phyloP scores from a whole-genome alignment of 2,329 filamentous ascomycete species.

The Nigrograna mackinnonii region DNA sequence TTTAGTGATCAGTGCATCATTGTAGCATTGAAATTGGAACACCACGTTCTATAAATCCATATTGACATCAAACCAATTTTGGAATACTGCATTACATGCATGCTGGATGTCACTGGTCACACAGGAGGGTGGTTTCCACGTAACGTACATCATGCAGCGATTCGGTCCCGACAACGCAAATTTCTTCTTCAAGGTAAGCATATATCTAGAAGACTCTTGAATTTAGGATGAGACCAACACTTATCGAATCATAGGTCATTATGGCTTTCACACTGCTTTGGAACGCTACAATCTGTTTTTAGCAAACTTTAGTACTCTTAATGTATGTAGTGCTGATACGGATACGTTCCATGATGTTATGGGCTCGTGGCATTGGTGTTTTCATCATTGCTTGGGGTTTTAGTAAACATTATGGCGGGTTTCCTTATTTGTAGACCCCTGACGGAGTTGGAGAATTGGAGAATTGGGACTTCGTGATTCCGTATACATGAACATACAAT shows the following conservation, averaged over 20 bases:
- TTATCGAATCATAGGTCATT: conserved; percentile 6
- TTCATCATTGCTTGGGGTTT: conserved; percentile 17
- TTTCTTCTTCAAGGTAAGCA: conserved; percentile 22
- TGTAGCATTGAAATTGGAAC: neutral
- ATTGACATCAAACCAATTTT: conserved; percentile 7
- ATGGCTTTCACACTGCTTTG: conserved; percentile 22
- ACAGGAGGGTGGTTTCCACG: conserved; percentile 22
- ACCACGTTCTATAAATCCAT: neutral
- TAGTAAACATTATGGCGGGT: conserved; percentile 12
- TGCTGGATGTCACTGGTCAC: conserved; percentile 18
- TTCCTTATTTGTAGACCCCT: conserved; percentile 20
- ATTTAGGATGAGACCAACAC: neutral
- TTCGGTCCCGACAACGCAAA: conserved; percentile 17
- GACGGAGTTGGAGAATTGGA: no score
- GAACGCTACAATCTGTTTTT: conserved; percentile 22
- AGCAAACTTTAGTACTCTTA: conserved; percentile 19
- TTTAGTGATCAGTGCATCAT: neutral
- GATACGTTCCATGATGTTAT: conserved; percentile 11
- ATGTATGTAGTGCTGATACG: conserved; percentile 22
- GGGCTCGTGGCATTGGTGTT: conserved; percentile 6
- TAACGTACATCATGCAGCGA: conserved; percentile 12
- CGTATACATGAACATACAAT: conserved; percentile 14
- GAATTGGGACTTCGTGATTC: conserved; percentile 19
- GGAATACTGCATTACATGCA: conserved; percentile 18
- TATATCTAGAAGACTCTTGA: neutral